Conservation (phyloP, 2,329 filamentous ascomycete genomes). For the Penicillium sp. region DNA sequence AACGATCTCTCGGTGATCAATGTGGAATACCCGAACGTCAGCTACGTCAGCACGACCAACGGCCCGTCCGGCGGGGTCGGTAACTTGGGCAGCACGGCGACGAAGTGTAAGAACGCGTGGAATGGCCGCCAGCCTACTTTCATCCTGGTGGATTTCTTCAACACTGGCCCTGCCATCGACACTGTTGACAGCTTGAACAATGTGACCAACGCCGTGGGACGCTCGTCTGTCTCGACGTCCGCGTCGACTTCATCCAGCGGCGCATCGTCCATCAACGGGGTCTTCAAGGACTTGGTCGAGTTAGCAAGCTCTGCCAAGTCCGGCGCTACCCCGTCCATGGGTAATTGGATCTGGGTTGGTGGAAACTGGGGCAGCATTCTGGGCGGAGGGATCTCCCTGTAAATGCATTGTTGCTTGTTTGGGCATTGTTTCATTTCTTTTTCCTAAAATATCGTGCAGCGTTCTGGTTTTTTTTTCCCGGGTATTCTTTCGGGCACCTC, state of each 20-base stretch:
- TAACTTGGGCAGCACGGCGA: slow-evolving; percentile 49
- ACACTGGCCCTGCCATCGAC: slow-evolving; percentile 65
- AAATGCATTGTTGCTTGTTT: too few relatives aligned
- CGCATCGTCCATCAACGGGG: slow-evolving; percentile 32
- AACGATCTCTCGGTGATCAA: slow-evolving; percentile 45
- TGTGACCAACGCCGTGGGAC: slow-evolving; percentile 47
- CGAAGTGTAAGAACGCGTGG: slow-evolving; percentile 54
- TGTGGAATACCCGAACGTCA: slow-evolving; percentile 62
- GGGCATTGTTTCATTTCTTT: too few relatives aligned
- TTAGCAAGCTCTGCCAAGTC: slow-evolving; percentile 38
- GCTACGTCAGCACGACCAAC: slow-evolving; percentile 63
- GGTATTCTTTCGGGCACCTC: too few relatives aligned
- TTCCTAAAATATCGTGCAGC: too few relatives aligned
- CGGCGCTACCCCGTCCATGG: slow-evolving; percentile 39
- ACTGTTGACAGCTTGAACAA: slow-evolving; percentile 68
- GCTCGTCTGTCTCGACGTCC: slow-evolving; percentile 34
- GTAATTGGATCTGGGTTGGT: slow-evolving; percentile 46
- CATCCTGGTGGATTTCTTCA: slow-evolving; percentile 76
- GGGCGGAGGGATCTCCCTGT: slow-evolving; percentile 40
- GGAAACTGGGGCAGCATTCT: slow-evolving; percentile 42
- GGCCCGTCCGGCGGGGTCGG: slow-evolving; percentile 57
- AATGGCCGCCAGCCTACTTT: slow-evolving; percentile 65
- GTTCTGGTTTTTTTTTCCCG: slow-evolving; percentile 6
- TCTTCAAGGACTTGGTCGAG: slow-evolving; percentile 39
- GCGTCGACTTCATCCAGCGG: slow-evolving; percentile 24